phyloP scores from a whole-genome alignment of 2,329 filamentous ascomycete genomes.

The Bipolaris gigantea region DNA sequence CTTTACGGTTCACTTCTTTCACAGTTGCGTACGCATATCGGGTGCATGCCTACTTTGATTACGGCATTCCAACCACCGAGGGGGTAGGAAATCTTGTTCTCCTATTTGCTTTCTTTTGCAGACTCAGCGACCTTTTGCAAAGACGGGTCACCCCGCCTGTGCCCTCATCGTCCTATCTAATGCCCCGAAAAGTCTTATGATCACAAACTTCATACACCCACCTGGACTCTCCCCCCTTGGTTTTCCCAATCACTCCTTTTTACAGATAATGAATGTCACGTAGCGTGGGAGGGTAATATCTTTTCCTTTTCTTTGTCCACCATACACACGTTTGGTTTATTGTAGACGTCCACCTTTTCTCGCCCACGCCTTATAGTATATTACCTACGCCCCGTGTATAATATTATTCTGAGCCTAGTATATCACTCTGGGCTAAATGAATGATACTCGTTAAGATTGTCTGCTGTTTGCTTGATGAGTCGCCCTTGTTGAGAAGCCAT shows the following conservation, averaged over 20 bases:
- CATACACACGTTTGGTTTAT: neutral
- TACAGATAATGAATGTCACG: conserved; percentile 25
- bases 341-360: neutral
- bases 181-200: conserved; percentile 7
- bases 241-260: neutral
- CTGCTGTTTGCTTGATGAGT: neutral
- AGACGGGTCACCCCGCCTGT: neutral
- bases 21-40: neutral
- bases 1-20: neutral
- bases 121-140: neutral
- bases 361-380: neutral
- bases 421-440: neutral
- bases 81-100: neutral
- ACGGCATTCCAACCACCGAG: neutral
- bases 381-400: neutral
- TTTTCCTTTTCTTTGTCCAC: neutral
- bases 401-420: neutral
- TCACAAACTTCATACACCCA: neutral
- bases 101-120: neutral
- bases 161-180: neutral
- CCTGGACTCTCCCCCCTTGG: neutral
- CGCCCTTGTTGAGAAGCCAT: neutral
- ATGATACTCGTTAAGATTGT: neutral
- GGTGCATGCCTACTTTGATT: neutral
- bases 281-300: conserved; percentile 24